Percentiles rank a stretch among this genome's conserved stretches.
These are phyloP conservation scores for Helichrysum umbraculigerum DNA, from an alignment of 129 eudicot species.

Conservation along the genomic window DNA sequence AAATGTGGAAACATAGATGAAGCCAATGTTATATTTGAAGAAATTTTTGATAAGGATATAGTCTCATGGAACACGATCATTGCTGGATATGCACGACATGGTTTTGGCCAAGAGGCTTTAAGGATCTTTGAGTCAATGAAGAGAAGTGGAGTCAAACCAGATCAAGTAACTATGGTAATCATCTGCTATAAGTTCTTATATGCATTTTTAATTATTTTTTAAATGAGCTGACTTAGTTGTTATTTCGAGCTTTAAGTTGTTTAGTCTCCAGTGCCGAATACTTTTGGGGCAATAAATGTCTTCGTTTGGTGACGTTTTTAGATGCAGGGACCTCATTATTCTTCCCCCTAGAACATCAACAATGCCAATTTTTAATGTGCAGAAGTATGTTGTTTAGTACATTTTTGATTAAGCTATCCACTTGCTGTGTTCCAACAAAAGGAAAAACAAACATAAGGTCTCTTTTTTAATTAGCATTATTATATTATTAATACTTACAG, in stretches of 20 bases:
- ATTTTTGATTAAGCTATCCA: not conserved
- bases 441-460: not conserved
- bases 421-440: not conserved
- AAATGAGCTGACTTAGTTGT: no score
- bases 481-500: not conserved
- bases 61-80: constrained; percentile 36
- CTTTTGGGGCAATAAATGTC: no score
- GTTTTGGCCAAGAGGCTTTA: constrained; percentile 64
- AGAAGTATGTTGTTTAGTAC: no score
- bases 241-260: no score
- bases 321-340: no score
- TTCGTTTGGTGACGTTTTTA: no score
- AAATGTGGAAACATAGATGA: constrained; percentile 28
- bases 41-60: constrained; percentile 52
- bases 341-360: no score
- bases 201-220: no score
- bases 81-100: constrained; percentile 79
- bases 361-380: no score
- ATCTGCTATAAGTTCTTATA: not conserved
- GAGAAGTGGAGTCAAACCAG: constrained; percentile 41
- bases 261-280: no score
- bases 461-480: not conserved
- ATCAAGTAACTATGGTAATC: constrained; percentile 67
- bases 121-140: constrained; percentile 58
- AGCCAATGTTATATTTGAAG: constrained; percentile 8